Base-by-base conservation (phyloP, 2,329 filamentous ascomycete genomes). In the Tolypocladium nubicola region DNA sequence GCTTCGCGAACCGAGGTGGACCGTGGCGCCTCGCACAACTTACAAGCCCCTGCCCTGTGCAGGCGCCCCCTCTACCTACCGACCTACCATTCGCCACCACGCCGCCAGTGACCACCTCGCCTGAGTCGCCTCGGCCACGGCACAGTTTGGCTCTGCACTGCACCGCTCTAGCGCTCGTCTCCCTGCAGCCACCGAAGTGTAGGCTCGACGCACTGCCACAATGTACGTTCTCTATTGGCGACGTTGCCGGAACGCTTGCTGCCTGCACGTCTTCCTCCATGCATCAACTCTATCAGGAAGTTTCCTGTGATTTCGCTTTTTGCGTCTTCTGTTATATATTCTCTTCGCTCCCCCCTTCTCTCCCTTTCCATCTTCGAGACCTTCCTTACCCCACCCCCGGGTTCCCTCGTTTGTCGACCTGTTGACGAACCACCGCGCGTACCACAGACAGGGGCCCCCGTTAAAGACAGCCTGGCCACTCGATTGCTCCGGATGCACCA, bases 381-480 rank as follows among this genome's bases (percentile, higher is more conserved):
- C 6, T 26, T 7, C 54, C 13, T 13, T 21, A 30, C 39, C 35
- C 37, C 55, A 13, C 55, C 37, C 30, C 47, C 39, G 43, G 19
- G 7, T 35, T 52, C 26, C 37, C 55, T 30, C 26, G 23, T 16
- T 30, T 11, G 39, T 23, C 19, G n/a, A 23, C 56, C 56, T 41
- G 52, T 62, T 53, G 53, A 54, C 58, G 54, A 53, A 62, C 37
- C 55, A 57, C 57, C 61, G 56, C 52, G 58, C 60, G 55, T 59
- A 40, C 57, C 57, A 45, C 57, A 53, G 52, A 60, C 59, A 58
- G 61, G 60, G 56, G 58, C 52, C 54, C 54, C 59, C 58, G 56
- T 60, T 68, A 56, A 64, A 68, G 66, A 66, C 66, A 68, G 64
- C 61, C 67, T 69, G 67, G 67, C 67, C 67, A 67, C 62, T 67